Base-by-base conservation (phyloP, 352 stramenopile genomes). In the Phytophthora hibernalis region DNA sequence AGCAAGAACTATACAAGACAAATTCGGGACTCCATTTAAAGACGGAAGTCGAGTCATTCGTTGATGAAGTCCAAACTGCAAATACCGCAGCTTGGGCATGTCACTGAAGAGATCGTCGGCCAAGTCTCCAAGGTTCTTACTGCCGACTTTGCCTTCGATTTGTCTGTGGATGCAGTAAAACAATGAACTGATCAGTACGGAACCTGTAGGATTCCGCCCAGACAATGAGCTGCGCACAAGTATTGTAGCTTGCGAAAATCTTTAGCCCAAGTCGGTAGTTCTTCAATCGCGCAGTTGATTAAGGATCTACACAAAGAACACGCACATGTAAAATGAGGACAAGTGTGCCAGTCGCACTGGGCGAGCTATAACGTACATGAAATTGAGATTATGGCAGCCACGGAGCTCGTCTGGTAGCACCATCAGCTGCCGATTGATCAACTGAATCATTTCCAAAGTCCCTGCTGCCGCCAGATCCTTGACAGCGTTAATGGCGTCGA, bases 231-330 rank as follows among this genome's bases (percentile, higher is more conserved):
- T n/a, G 50, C 72, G 28, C 70, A 86, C 77, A 86, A 26, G 18
- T 79, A 82, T 30, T 82, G 53, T 0, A 83, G 61, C 10, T 75
- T 77, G 12, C 47, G 62, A 18, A 86, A 75, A 5, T 68, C 63
- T 7, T 63, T 70, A 0, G 53, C 15, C 76, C 76, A 84, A 1
- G 49, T 21, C 6, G 73, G 76, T 1, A 84, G 15, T n/a, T 58
- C 35, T 13, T 74, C 43, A 1, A 53, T 68, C 3, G 49, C 76
- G 6, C 72, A 72, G 31, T 82, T 78, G 5, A 82, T 54, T 15
- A 84, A 31, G 0, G 54, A 69, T 35, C 76, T 80, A 37, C 7
- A 5, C 22, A 24, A 16, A 5, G 20, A 60, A 49, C 7, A 7
- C 31, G 12, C 33, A 26, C 16, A 11, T 53, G 1, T 35, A 26